Evolutionary conservation across 768 basidiomycete genomes (phyloP), one percentile per base, ranked within the genome.

Genomic region (Xerocomellus amylosporus): DNA sequence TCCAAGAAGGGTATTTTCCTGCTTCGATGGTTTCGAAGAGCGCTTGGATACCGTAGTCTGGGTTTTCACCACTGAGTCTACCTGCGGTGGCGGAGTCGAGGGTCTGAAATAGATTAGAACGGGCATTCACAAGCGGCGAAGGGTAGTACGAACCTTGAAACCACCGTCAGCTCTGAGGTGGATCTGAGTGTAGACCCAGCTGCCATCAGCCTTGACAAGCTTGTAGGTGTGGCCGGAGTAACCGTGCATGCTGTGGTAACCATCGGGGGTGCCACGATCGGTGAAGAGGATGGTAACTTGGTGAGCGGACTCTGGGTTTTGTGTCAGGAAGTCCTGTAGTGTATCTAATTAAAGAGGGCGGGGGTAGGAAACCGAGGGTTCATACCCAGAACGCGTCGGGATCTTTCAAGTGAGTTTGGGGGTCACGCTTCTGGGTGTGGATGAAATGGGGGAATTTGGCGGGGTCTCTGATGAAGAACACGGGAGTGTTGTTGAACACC

Each of bases 161-260:
- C 94, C 95, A 36, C 84, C 80, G 55, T 92, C 86, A 52, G 81
- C 80, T 26, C 80, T 84, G 69, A 90, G 64, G 72, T 97, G 95
- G 63, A 94, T 81, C 72, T 97, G 93, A 54, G 86, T 83, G 71
- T 97, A 98, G 34, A 86, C 83, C 68, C 87, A 90, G 42, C 86
- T 82, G 43, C 92, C 93, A 48, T 94, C 85, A 1, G 77, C 82
- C 74, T 93, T 93, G 73, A 89, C 78, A 72, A 93, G 84, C 71
- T 94, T 90, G 79, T 79, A 91, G 31, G 94, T 87, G 79, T 97
- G 93, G 15, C 95, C 91, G 46, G 90, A 90, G 78, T 94, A 97
- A 3, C 93, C 95, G 73, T 98, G 91, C 84, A 85, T 78, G 57
- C 86, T 77, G 73, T 90, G 85, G 75, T 76, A 94, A n/a, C 84